Conservation (phyloP, 192 early-diverging fungal genomes). For the Coemansia sp. region DNA sequence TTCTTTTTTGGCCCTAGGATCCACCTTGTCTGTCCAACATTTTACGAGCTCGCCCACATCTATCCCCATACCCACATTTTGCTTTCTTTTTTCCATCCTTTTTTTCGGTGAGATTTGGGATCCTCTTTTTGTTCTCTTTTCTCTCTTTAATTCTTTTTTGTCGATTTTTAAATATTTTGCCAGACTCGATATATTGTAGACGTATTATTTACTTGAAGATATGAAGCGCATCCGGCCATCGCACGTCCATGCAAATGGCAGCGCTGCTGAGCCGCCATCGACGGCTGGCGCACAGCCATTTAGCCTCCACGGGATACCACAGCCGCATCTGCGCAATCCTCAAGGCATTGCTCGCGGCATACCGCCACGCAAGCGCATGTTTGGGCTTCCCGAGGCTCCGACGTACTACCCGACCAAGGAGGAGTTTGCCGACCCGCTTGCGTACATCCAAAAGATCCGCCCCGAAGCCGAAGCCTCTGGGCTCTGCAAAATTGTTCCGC, state of each 20-base stretch:
- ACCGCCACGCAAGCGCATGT: constrained; percentile 52
- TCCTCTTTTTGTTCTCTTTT: neutral
- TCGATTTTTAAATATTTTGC: neutral
- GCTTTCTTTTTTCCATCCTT: neutral
- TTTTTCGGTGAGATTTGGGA: neutral
- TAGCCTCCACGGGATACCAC: constrained; percentile 28
- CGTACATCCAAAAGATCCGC: constrained; percentile 81
- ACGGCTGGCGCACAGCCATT: constrained; percentile 15
- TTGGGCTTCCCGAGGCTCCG: constrained; percentile 74
- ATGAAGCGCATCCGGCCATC: constrained; percentile 48
- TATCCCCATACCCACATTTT: neutral
- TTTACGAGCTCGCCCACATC: neutral
- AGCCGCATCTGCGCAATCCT: constrained; percentile 22
- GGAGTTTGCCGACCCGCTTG: constrained; percentile 82
- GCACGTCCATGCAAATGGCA: constrained; percentile 14
- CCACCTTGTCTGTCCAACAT: neutral
- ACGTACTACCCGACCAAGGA: constrained; percentile 75
- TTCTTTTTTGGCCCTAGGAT: neutral
- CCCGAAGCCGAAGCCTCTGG: constrained; percentile 75
- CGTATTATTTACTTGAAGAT: neutral
- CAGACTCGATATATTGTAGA: neutral
- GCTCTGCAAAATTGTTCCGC: constrained; percentile 92
- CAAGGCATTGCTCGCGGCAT: constrained; percentile 30
- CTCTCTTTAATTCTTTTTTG: neutral
- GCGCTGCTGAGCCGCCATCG: neutral